Evolutionary conservation across 1,284 basidiomycete genomes (phyloP), one percentile per base, ranked within the genome.

Genomic region (Malassezia furfur): DNA sequence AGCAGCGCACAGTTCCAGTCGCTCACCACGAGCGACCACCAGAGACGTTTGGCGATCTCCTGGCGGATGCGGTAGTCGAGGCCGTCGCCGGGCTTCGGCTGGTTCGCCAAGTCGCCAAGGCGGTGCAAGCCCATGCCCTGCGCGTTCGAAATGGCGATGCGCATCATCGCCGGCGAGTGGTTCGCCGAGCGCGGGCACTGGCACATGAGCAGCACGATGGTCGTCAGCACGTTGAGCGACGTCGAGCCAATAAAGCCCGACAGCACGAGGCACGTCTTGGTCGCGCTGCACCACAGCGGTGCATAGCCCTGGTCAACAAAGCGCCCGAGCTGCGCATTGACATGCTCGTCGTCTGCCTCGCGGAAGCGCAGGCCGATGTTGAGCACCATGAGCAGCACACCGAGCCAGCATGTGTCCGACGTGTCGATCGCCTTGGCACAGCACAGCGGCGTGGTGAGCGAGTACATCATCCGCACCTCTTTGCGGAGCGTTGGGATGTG

Each of bases 31-130:
- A 73, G 63, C 12, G 61, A 52, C 66, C 67, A 70, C 70, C 70
- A 73, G 41, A 73, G 64, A 11, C 70, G 64, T 47, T 66, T 68
- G 14, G 63, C 68, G 14, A 72, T 65, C 58, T 73, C 67, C 25
- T 64, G 57, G 10, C 66, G 62, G 15, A 72, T 60, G 15, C 57
- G 43, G 39, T 63, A 60, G 36, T 60, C 63, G 10, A 60, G 53
- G 10, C 57, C 51, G 50, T 68, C 67, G 49, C 57, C 56, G 22
- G 60, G 41, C 17, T 48, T 59, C 0, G 60, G 65, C 58, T 62
- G 64, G 48, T 63, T 65, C 50, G 62, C 60, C n/a, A 57, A 48
- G 38, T 66, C 63, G 40, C 69, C 69, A 19, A 73, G 65, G 2
- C 67, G 62, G 40, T 73, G 67, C 12, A 73, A 50, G 31, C 67